Conservation (phyloP, 2,329 filamentous ascomycete genomes). For the Venturia aucupariae region DNA sequence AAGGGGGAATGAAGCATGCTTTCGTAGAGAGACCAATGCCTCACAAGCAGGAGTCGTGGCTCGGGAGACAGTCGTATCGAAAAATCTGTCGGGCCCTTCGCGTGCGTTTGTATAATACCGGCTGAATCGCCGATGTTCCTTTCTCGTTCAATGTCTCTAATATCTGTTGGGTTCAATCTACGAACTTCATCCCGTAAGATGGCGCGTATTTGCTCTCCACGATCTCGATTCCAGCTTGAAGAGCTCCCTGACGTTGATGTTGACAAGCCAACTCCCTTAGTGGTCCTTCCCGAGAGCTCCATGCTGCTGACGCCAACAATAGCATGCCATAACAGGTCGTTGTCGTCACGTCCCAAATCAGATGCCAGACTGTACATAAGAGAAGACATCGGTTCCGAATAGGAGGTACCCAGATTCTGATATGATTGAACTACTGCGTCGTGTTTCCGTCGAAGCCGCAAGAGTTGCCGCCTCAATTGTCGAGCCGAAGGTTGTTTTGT, state of each 20-base stretch:
- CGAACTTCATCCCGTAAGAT: slow-evolving; percentile 88
- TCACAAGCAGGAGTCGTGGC: slow-evolving; percentile 81
- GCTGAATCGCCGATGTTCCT: slow-evolving; percentile 55
- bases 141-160: slow-evolving; percentile 49
- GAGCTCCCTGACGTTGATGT: slow-evolving; percentile 42
- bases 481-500: slow-evolving; percentile 58
- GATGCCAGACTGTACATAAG: slow-evolving; percentile 92
- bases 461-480: slow-evolving; percentile 60
- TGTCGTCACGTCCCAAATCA: slow-evolving; percentile 91
- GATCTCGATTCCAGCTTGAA: slow-evolving; percentile 69
- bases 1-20: slow-evolving; percentile 98
- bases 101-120: slow-evolving; percentile 83
- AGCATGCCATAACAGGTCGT: slow-evolving; percentile 87
- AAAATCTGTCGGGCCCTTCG: slow-evolving; percentile 79
- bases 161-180: slow-evolving; percentile 74
- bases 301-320: slow-evolving; percentile 94
- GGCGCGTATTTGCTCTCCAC: slow-evolving; percentile 75
- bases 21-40: slow-evolving; percentile 96
- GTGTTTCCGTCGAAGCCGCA: slow-evolving; percentile 68
- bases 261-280: slow-evolving; percentile 64
- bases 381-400: slow-evolving; percentile 89
- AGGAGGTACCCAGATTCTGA: slow-evolving; percentile 79
- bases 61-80: slow-evolving; percentile 89
- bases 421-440: slow-evolving; percentile 70
- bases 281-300: slow-evolving; percentile 81